Conservation (phyloP, 441 rosid genomes). For the Pelargonium fulgidum region DNA sequence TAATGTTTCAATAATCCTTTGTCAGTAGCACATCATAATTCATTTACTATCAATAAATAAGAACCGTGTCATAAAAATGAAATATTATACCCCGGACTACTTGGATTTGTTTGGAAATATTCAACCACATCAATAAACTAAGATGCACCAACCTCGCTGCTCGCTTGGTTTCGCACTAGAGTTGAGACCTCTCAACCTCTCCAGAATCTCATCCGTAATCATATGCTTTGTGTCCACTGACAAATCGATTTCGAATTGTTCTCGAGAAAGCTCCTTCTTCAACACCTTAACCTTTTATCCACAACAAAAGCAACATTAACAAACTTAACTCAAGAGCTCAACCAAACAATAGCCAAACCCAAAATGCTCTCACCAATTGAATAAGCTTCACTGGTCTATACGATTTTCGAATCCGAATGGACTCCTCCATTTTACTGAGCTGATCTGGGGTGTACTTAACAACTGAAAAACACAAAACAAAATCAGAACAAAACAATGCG, state of each 20-base stretch:
- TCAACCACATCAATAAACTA: neutral
- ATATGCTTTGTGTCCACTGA: constrained; percentile 46
- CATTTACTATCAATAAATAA: neutral
- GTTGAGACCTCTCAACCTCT: constrained; percentile 44
- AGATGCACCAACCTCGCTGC: constrained; percentile 52
- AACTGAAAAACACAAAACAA: constrained; percentile 31
- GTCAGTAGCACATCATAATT: neutral
- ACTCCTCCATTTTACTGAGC: constrained; percentile 86
- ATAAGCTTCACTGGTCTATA: constrained; percentile 54
- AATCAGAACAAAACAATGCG: too few relatives aligned
- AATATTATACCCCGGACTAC: neutral
- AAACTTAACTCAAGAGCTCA: constrained; percentile 2
- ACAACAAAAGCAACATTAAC: constrained; percentile 18
- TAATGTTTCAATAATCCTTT: neutral
- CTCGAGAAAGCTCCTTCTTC: constrained; percentile 35
- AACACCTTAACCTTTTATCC: constrained; percentile 50
- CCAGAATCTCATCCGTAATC: constrained; percentile 63
- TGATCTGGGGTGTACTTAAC: constrained; percentile 69
- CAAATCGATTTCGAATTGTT: constrained; percentile 37
- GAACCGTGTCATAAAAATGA: neutral
- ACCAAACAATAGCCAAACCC: neutral
- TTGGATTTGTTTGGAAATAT: neutral
- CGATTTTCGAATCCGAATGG: constrained; percentile 68
- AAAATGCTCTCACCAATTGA: constrained; percentile 41
- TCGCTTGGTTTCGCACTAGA: constrained; percentile 37